Evolutionary conservation across 1,139 yeast genomes (phyloP), one percentile per base, ranked within the genome.

Genomic region (Debaryomycetaceae sp.): DNA sequence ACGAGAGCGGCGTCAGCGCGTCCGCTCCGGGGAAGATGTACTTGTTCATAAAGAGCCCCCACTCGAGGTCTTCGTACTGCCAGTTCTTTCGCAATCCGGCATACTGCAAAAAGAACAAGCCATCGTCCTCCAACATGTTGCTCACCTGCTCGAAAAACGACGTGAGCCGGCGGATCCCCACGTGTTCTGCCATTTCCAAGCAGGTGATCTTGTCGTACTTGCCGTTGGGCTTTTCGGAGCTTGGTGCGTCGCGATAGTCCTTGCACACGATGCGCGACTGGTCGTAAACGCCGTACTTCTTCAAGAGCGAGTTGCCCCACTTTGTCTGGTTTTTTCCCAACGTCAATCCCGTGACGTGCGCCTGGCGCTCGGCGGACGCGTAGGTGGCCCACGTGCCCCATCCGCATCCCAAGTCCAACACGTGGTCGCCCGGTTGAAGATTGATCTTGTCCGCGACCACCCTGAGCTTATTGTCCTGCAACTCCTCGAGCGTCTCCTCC

Each of bases 1-100:
- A 86, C 34, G 85, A 83, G 46, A 86, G 71, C 29, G 96, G 95
- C 32, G 96, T 86, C 6, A 94, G 82, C 28, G 95, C 95, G 61
- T 85, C 96, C 31, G 95, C 95, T 60, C 95, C 96, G 27, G 96
- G 95, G 85, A 85, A 85, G 51, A 85, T 77, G 62, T 83, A 85
- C 67, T 83, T 85, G 73, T 86, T 85, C 95, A 85, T 86, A 58
- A 85, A 86, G 53, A 86, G 66, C 43, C 96, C 95, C 96, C 95
- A 85, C 57, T 75, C 67, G 49, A 85, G 70, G 55, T 85, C 96
- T 63, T 85, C 95, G 55, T 82, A 85, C 63, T 85, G 95, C 96
- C 95, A 85, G 37, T 72, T 66, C 65, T 85, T 86, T 64, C 95
- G 77, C 46, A 85, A 65, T 33, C 96, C 95, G 31, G 95, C 90